Evolutionary conservation across 495 filamentous ascomycete genomes (phyloP).

Genomic region (Penicillium paxilli): DNA sequence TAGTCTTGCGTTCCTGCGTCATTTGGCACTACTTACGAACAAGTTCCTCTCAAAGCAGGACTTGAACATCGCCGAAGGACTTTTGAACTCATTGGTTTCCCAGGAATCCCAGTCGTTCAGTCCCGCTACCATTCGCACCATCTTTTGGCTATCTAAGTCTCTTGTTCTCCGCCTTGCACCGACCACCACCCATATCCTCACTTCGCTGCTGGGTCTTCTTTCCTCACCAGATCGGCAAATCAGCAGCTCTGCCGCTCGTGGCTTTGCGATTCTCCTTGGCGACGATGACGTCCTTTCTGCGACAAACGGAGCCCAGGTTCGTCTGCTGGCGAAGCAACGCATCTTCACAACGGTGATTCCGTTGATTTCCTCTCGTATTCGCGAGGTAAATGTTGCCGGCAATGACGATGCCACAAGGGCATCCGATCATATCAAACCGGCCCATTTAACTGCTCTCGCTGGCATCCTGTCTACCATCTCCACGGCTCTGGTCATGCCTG

Average conservation of each 20-base stretch:
- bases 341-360: conserved; percentile 64
- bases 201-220: conserved; percentile 57
- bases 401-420: conserved; percentile 9
- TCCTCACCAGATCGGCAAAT: conserved; percentile 38
- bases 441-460: conserved; percentile 66
- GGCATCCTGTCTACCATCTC: conserved; percentile 63
- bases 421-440: conserved; percentile 49
- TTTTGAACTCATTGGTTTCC: conserved; percentile 38
- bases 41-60: conserved; percentile 60
- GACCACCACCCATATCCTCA: conserved; percentile 47
- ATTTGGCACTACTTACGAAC: conserved; percentile 64
- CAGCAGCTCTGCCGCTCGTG: conserved; percentile 52
- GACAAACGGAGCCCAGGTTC: conserved; percentile 63
- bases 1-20: conserved; percentile 55
- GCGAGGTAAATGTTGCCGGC: conserved; percentile 40
- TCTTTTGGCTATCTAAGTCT: conserved; percentile 59
- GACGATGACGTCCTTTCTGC: conserved; percentile 66
- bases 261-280: conserved; percentile 61
- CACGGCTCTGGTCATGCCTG: conserved; percentile 57
- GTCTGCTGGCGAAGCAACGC: conserved; percentile 64
- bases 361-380: conserved; percentile 55
- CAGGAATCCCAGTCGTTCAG: conserved; percentile 16
- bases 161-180: conserved; percentile 51
- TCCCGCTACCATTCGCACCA: conserved; percentile 34
- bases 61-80: conserved; percentile 30